These are phyloP conservation scores for Leishmania turanica DNA, from an alignment of 208 protist genomes.

Conservation along the genomic window DNA sequence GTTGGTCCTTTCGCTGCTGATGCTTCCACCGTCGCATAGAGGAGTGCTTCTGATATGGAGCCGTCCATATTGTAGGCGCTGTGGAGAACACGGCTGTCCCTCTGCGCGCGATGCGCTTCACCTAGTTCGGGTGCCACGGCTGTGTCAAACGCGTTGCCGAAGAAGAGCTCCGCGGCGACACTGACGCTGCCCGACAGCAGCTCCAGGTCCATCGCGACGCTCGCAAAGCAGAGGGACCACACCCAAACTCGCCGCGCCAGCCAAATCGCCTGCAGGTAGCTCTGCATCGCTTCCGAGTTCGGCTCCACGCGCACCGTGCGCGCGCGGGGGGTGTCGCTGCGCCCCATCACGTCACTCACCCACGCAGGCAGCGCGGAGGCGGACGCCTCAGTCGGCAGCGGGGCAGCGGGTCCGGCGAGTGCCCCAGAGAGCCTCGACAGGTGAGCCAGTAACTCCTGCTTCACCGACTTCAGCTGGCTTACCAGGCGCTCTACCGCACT, in stretches of 20 bases:
- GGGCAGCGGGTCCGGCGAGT: background rate
- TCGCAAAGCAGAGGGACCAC: slow-evolving; percentile 54
- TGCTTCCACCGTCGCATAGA: background rate
- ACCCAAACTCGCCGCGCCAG: slow-evolving; percentile 59
- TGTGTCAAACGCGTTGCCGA: background rate
- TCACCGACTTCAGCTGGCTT: slow-evolving; percentile 71
- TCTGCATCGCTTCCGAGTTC: background rate
- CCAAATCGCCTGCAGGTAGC: slow-evolving; percentile 23
- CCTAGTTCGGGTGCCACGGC: background rate
- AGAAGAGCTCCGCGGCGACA: slow-evolving; percentile 38
- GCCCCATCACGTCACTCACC: slow-evolving; percentile 1
- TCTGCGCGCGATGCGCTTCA: background rate
- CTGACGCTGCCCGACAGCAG: slow-evolving; percentile 60
- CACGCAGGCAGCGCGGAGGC: background rate
- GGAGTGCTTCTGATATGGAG: slow-evolving; percentile 11
- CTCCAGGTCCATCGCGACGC: slow-evolving; percentile 59
- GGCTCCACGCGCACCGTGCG: background rate
- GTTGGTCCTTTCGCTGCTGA: background rate
- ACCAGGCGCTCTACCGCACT: slow-evolving; percentile 27
- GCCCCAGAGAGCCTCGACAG: slow-evolving; percentile 9
- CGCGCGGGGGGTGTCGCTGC: background rate
- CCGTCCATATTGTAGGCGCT: slow-evolving; percentile 18
- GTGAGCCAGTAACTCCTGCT: slow-evolving; percentile 67
- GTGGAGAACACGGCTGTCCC: background rate
- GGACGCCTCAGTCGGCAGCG: background rate